Evolutionary conservation across 2,329 filamentous ascomycete genomes (phyloP), one percentile per base, ranked within the genome.

Genomic region (Verticillium albo-atrum): DNA sequence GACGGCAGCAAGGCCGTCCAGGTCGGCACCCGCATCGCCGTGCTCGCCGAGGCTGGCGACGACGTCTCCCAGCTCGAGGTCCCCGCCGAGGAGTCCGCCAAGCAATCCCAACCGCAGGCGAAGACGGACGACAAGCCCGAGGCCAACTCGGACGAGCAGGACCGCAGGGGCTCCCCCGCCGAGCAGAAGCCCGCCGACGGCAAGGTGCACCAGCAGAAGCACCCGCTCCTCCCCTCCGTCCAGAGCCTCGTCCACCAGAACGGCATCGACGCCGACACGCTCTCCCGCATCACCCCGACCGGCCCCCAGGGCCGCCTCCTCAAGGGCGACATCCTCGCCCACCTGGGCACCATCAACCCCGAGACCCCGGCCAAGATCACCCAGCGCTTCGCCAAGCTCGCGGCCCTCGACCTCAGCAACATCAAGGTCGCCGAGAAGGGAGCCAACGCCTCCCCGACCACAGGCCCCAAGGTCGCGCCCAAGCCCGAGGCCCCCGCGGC

Each of bases 251-350:
- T 98, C 63, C 89, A 90, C 74, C 82, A 89, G 73, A 88, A 96
- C 70, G 88, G 89, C 63, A 78, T 99, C 58, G 83, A 89, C 68
- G 85, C 89, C 66, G 87, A 88, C 54, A 90, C 92, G 61, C 82
- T 92, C 57, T 82, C 86, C 75, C 89, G 90, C 73, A 97, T 98
- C 73, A 89, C 87, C 57, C 89, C 92, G 6, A 94, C 91, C 23
- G 95, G 95, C 26, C 95, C 95, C 30, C 88, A 88, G 68, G 92
- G 93, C 60, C 88, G 95, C 62, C 81, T 99, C 58, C 83, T 99
- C 63, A 99, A 99, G 82, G 95, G 95, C 59, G 95, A 99, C 71
- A 89, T 99, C 6, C 86, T 99, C 58, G 93, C 92, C 54, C 95
- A 94, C 74, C 76, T 98, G 17, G 95, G 95, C 63, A 80, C 82